Percentiles rank a stretch among this genome's conserved stretches.
phyloP scores from a whole-genome alignment of 192 early-diverging fungal species.

The Umbelopsis isabellina region DNA sequence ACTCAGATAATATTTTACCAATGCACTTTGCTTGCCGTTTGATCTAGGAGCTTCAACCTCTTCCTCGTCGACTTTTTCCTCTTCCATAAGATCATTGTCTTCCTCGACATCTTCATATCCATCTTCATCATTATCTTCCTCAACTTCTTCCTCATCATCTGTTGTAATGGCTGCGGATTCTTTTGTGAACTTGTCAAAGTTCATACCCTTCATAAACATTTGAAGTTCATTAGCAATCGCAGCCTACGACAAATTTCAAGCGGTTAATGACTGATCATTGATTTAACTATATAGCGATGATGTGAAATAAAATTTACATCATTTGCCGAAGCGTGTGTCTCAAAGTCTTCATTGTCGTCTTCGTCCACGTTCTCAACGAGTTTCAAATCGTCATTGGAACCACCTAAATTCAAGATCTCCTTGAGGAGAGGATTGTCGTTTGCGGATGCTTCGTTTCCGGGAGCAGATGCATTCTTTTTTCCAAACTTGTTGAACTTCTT shows the following conservation, averaged over 20 bases:
- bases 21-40: background rate
- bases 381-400: conserved; percentile 40
- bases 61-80: conserved; percentile 25
- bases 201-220: conserved; percentile 38
- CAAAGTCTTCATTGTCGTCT: conserved; percentile 30
- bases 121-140: conserved; percentile 24
- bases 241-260: conserved; percentile 11
- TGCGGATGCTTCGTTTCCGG: background rate
- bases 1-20: background rate
- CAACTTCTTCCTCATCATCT: conserved; percentile 28
- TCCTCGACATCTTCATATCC: conserved; percentile 29
- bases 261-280: background rate
- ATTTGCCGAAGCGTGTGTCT: conserved; percentile 4
- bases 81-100: conserved; percentile 27
- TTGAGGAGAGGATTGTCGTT: conserved; percentile 18
- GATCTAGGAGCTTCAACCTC: conserved; percentile 6
- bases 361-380: conserved; percentile 37
- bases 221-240: conserved; percentile 33
- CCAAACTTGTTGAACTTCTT: background rate
- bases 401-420: conserved; percentile 41
- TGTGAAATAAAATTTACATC: conserved; percentile 20
- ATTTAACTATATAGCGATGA: background rate
- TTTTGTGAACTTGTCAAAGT: conserved; percentile 24
- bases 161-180: conserved; percentile 10
- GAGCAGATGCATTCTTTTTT: background rate